These are phyloP conservation scores for Talaromyces marneffei DNA, from an alignment of 2,329 filamentous ascomycete genomes.

Conservation along the genomic window DNA sequence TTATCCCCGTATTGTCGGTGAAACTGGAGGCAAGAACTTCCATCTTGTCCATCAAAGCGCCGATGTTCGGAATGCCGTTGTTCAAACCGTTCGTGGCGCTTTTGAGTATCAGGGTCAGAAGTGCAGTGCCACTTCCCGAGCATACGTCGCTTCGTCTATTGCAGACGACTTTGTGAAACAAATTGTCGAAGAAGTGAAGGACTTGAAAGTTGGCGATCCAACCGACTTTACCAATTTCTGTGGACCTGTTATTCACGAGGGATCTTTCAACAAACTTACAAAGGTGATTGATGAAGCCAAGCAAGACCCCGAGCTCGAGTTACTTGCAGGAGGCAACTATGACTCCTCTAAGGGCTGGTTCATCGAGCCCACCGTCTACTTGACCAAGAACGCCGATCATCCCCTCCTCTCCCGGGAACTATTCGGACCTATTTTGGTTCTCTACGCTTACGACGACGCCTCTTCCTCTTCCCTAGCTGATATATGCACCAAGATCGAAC, in stretches of 20 bases:
- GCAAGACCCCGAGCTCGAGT: constrained; percentile 63
- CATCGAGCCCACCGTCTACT: constrained; percentile 77
- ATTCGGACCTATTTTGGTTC: constrained; percentile 70
- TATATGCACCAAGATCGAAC: constrained; percentile 49
- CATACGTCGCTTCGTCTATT: constrained; percentile 69
- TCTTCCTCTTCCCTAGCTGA: constrained; percentile 52
- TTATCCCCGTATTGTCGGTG: constrained; percentile 84
- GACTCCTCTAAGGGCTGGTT: constrained; percentile 75
- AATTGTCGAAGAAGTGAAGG: constrained; percentile 62
- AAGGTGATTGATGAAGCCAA: constrained; percentile 75
- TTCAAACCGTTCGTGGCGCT: constrained; percentile 77
- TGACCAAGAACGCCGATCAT: constrained; percentile 66
- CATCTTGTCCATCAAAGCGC: constrained; percentile 74
- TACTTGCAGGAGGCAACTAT: constrained; percentile 70
- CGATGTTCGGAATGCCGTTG: constrained; percentile 69
- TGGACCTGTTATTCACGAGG: constrained; percentile 78
- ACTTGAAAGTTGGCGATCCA: constrained; percentile 65
- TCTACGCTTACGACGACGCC: constrained; percentile 72
- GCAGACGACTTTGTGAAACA: constrained; percentile 66
- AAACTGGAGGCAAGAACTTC: constrained; percentile 93
- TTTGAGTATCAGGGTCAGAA: constrained; percentile 93
- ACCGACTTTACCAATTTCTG: constrained; percentile 72
- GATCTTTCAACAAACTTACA: constrained; percentile 73
- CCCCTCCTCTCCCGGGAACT: constrained; percentile 70
- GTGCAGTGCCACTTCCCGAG: constrained; percentile 76